Conservation (phyloP, 768 basidiomycete species). For the Mycena rosella region DNA sequence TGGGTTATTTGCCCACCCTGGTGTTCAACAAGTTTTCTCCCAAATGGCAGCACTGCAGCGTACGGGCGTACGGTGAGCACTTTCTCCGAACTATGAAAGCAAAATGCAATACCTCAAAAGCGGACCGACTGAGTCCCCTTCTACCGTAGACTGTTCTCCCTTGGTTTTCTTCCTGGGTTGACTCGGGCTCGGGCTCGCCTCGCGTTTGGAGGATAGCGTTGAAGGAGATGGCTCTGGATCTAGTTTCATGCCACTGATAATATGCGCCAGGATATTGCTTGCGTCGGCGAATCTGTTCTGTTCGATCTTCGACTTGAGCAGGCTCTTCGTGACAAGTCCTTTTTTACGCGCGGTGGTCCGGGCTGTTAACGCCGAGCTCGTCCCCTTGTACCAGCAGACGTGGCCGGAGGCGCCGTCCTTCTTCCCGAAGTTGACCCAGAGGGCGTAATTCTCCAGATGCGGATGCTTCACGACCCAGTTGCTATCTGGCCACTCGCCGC, state of each 20-base stretch:
- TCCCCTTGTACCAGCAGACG: not conserved
- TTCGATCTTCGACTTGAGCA: not conserved
- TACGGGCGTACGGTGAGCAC: no score
- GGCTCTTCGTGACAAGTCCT: not conserved
- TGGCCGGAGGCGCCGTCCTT: not conserved
- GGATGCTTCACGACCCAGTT: conserved; percentile 20
- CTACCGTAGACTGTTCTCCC: no score
- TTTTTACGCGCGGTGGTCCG: not conserved
- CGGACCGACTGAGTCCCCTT: no score
- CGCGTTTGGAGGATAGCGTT: not conserved
- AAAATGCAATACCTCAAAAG: no score
- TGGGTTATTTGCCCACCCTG: no score
- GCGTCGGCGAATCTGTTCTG: not conserved
- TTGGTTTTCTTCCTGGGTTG: no score
- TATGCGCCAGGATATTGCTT: not conserved
- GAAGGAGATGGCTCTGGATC: not conserved
- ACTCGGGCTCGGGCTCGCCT: no score
- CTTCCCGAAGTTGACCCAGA: not conserved
- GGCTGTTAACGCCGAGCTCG: not conserved
- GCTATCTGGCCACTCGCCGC: not conserved
- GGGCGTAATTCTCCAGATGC: not conserved
- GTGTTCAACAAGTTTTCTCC: no score
- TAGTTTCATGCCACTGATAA: not conserved
- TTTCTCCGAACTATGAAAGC: no score
- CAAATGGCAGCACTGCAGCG: no score